Evolutionary conservation across 768 basidiomycete genomes (phyloP).

Genomic region (Strobilomyces echinocephalus): DNA sequence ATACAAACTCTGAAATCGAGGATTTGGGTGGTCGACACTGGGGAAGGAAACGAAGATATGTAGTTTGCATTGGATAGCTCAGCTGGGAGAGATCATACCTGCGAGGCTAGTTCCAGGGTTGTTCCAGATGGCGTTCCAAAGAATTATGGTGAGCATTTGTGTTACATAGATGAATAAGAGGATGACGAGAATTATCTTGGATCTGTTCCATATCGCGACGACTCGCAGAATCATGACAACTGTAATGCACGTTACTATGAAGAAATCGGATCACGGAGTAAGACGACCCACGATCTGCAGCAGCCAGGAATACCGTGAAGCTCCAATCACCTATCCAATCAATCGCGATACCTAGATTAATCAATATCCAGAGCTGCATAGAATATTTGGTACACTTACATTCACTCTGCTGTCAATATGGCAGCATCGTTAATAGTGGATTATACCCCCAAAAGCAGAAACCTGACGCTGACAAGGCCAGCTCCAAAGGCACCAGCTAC

Average conservation of each 20-base stretch:
- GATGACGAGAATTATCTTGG: no score
- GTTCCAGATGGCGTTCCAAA: background rate
- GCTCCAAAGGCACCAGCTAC: slow-evolving; percentile 5
- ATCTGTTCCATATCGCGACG: no score
- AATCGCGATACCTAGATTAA: background rate
- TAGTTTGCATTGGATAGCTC: background rate
- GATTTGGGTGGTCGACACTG: background rate
- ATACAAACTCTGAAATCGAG: background rate
- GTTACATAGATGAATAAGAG: no score
- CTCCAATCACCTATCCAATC: slow-evolving; percentile 2
- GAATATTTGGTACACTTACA: background rate
- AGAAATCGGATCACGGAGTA: background rate
- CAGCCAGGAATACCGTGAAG: slow-evolving; percentile 10
- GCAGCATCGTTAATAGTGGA: background rate
- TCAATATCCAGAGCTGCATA: no score
- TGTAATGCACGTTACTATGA: no score
- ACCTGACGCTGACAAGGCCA: slow-evolving; percentile 5
- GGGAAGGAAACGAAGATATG: background rate
- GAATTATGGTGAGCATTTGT: no score
- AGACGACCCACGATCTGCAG: slow-evolving; percentile 14
- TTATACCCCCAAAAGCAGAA: background rate
- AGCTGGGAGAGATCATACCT: no score
- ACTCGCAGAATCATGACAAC: no score
- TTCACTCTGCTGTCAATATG: background rate
- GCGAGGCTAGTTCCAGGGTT: background rate